Evolutionary conservation across 257 asterid species (phyloP).

Genomic region (Solanum lignicaule): DNA sequence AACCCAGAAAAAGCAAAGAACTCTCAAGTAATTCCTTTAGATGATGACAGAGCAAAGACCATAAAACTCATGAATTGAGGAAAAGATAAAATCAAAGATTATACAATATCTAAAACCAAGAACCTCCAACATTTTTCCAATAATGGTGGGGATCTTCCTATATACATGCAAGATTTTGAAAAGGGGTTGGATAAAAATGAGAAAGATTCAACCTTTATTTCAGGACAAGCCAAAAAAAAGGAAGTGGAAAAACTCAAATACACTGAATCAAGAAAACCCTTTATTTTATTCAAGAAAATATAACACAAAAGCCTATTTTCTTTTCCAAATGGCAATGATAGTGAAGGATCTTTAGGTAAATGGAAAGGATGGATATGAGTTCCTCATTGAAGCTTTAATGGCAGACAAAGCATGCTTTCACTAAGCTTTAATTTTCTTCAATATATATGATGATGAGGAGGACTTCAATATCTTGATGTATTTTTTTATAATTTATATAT

Average conservation of each 20-base stretch:
- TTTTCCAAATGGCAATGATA: slow-evolving; percentile 31
- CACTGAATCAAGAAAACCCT: slow-evolving; percentile 29
- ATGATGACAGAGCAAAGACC: slow-evolving; percentile 33
- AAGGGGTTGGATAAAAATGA: background rate
- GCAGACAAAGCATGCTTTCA: slow-evolving; percentile 90
- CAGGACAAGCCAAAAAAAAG: slow-evolving; percentile 8
- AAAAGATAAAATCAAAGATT: background rate
- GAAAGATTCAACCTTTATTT: slow-evolving; percentile 9
- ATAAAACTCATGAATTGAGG: slow-evolving; percentile 15
- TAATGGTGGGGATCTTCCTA: slow-evolving; percentile 19
- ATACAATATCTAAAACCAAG: background rate
- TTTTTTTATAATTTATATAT: slow-evolving; percentile 21
- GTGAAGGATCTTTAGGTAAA: slow-evolving; percentile 9
- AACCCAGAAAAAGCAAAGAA: slow-evolving; percentile 7
- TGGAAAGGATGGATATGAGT: slow-evolving; percentile 20
- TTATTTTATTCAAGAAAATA: slow-evolving; percentile 1
- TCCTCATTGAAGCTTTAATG: slow-evolving; percentile 64
- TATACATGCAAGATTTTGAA: slow-evolving; percentile 21
- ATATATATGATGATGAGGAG: background rate
- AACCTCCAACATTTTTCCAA: slow-evolving; percentile 13
- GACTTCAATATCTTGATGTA: background rate
- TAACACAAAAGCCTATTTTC: background rate
- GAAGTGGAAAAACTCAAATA: slow-evolving; percentile 20
- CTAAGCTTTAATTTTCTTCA: slow-evolving; percentile 4
- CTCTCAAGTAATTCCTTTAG: slow-evolving; percentile 43